phyloP scores from a whole-genome alignment of 371 early-diverging fungal genomes.

The Rhizopus stolonifer region DNA sequence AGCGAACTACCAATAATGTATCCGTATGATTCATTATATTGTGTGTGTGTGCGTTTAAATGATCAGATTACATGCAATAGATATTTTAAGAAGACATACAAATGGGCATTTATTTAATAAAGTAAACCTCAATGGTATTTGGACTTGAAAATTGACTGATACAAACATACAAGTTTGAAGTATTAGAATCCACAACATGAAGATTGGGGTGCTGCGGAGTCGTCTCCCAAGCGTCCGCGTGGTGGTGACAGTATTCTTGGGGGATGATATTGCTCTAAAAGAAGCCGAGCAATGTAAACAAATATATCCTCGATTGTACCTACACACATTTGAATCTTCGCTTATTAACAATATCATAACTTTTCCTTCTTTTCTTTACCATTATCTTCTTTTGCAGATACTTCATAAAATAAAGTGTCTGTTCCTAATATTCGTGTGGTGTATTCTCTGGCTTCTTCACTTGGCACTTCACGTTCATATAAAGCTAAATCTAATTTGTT shows the following conservation, averaged over 20 bases:
- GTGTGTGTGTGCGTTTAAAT: neutral
- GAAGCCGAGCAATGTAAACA: conserved; percentile 54
- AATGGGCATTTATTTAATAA: too few relatives aligned
- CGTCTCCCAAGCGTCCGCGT: conserved; percentile 36
- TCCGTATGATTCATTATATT: too few relatives aligned
- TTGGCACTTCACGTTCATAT: conserved; percentile 57
- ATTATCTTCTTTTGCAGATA: conserved; percentile 73
- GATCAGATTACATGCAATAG: too few relatives aligned
- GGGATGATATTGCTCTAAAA: conserved; percentile 56
- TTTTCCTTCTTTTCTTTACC: conserved; percentile 37
- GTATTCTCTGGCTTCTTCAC: conserved; percentile 59
- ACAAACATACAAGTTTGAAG: too few relatives aligned
- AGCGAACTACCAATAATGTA: too few relatives aligned
- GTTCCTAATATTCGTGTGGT: conserved; percentile 58
- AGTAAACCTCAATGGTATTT: too few relatives aligned
- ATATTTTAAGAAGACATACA: too few relatives aligned
- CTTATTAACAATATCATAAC: neutral
- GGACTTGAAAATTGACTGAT: too few relatives aligned
- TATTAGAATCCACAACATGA: conserved; percentile 41
- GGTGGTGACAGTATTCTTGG: conserved; percentile 28
- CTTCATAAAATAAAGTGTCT: conserved; percentile 65
- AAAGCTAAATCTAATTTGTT: conserved; percentile 74
- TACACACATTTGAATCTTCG: conserved; percentile 4
- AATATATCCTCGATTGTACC: conserved; percentile 63
- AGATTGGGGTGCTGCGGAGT: conserved; percentile 31